Evolutionary conservation across 768 basidiomycete species (phyloP), one percentile per base, ranked within the genome.

Genomic region (Pholiota microspora): DNA sequence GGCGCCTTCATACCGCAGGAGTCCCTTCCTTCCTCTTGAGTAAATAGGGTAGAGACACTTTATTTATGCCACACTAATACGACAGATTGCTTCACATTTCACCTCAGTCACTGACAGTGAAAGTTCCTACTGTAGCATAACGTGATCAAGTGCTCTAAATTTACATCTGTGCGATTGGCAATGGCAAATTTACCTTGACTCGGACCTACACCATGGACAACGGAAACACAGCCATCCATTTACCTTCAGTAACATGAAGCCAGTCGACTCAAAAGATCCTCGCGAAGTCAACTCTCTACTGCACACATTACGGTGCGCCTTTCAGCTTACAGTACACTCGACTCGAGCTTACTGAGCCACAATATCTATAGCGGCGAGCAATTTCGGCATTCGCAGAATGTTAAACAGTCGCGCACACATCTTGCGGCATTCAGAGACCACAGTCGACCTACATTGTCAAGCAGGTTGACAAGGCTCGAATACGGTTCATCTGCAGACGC

Each of bases 21-120:
- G 84, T 62, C 91, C 90, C n/a, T 92, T 92, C 68, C 77, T 85
- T 52, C 87, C 91, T 60, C 79, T 78, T 66, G 89, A 89, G 68
- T 82, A 73, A 69, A 51, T 24, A 18, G 8, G 32, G 13, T 7
- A 4, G 40, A 54, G 28, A n/a, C n/a, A n/a, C 49, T 12, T 32
- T 13, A 16, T 12, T 21, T 54, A 27, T 24, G 40, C 16, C 36
- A 52, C 12, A 25, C 27, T 44, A 49, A 35, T 36, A 21, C 25
- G 23, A 15, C 16, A 7, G 32, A 29, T 34, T n/a, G n/a, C n/a
- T n/a, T n/a, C n/a, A n/a, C n/a, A n/a, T n/a, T n/a, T n/a, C n/a
- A n/a, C n/a, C n/a, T n/a, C n/a, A n/a, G n/a, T n/a, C n/a, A n/a
- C n/a, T n/a, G n/a, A n/a, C n/a, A n/a, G n/a, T n/a, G n/a, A n/a